Evolutionary conservation across 352 stramenopile genomes (phyloP).

Genomic region (Globisporangium alternatum): DNA sequence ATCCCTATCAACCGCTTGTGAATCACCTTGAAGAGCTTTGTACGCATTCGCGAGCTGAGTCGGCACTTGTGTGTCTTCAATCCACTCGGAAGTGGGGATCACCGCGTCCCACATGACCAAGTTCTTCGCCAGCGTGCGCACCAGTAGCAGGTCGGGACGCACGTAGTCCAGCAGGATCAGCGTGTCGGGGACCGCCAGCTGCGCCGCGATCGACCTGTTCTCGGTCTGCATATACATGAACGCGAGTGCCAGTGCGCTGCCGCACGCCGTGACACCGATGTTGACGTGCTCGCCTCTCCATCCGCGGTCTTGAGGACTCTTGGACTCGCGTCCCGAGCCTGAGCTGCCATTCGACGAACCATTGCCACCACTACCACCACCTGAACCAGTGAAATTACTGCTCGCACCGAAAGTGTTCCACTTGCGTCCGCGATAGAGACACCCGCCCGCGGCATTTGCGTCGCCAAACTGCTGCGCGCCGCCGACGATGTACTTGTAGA

Average conservation of each 20-base stretch:
- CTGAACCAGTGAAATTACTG: constrained; percentile 11
- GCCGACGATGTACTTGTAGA: constrained; percentile 95
- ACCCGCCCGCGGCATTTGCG: constrained; percentile 44
- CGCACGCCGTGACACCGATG: constrained; percentile 93
- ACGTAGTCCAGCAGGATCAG: constrained; percentile 95
- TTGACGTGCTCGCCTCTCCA: constrained; percentile 90
- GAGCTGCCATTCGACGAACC: constrained; percentile 24
- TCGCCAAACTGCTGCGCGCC: constrained; percentile 53
- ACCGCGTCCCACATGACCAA: constrained; percentile 96
- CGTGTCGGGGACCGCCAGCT: constrained; percentile 92
- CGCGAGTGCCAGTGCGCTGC: constrained; percentile 90
- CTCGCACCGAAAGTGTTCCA: constrained; percentile 49
- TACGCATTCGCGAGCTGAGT: constrained; percentile 53
- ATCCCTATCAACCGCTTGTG: constrained; percentile 9
- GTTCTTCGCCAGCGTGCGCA: constrained; percentile 92
- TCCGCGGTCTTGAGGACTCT: constrained; percentile 25
- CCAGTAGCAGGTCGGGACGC: constrained; percentile 93
- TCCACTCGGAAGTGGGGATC: constrained; percentile 87
- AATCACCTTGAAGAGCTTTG: constrained; percentile 21
- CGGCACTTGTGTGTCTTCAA: constrained; percentile 74
- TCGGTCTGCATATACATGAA: constrained; percentile 97
- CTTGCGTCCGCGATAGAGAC: constrained; percentile 65
- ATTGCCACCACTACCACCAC: constrained; percentile 16
- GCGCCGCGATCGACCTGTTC: constrained; percentile 80
- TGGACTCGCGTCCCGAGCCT: constrained; percentile 65